These are phyloP conservation scores for Calonectria pseudoturangicola DNA, from an alignment of 2,329 filamentous ascomycete species.

Conservation along the genomic window DNA sequence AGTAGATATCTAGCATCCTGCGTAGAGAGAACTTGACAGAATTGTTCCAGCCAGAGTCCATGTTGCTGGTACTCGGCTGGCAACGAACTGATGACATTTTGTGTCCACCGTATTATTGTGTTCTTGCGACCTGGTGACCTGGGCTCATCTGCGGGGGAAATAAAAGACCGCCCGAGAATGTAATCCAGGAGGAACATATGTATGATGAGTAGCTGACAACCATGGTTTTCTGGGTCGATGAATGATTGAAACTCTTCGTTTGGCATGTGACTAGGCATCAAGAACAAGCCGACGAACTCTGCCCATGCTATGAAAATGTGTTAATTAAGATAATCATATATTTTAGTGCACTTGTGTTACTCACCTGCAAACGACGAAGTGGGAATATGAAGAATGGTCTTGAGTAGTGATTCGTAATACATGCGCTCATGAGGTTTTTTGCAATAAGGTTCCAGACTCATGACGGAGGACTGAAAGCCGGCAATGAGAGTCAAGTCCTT, in stretches of 20 bases:
- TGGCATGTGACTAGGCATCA: slow-evolving; percentile 43
- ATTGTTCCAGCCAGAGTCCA: slow-evolving; percentile 48
- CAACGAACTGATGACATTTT: slow-evolving; percentile 44
- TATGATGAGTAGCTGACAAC: slow-evolving; percentile 59
- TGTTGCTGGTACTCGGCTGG: slow-evolving; percentile 46
- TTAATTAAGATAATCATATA: not conserved
- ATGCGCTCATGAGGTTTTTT: slow-evolving; percentile 41
- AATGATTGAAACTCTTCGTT: slow-evolving; percentile 59
- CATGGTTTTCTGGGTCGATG: slow-evolving; percentile 55
- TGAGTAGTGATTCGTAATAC: slow-evolving; percentile 46
- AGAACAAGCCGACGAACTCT: slow-evolving; percentile 48
- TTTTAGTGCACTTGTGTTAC: slow-evolving; percentile 6
- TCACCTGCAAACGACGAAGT: slow-evolving; percentile 48
- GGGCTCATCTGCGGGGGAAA: slow-evolving; percentile 46
- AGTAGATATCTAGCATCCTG: slow-evolving; percentile 53
- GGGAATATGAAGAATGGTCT: slow-evolving; percentile 38
- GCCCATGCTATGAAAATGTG: slow-evolving; percentile 45
- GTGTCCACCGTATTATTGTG: slow-evolving; percentile 53
- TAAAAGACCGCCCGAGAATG: slow-evolving; percentile 50
- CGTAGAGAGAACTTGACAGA: slow-evolving; percentile 48
- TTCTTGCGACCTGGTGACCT: slow-evolving; percentile 51
- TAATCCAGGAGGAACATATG: slow-evolving; percentile 61
- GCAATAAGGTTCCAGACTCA: slow-evolving; percentile 45
- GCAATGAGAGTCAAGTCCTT: slow-evolving; percentile 45
- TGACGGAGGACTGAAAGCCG: slow-evolving; percentile 47